These are phyloP conservation scores for Malus hybrid DNA, from an alignment of 331 rosid species.

Conservation along the genomic window DNA sequence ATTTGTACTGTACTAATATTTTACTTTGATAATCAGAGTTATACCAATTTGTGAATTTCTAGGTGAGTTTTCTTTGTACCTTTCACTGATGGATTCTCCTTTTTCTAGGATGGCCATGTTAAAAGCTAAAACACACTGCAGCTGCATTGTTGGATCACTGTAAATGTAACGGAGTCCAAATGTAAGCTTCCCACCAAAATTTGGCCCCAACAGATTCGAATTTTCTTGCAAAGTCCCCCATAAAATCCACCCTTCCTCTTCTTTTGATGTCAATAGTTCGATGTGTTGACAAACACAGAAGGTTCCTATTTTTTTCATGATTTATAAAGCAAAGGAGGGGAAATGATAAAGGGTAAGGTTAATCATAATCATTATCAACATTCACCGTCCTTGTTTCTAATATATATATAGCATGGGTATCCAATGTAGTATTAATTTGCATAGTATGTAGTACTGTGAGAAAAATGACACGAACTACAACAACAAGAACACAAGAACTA, in stretches of 20 bases:
- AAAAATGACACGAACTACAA: background rate
- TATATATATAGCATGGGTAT: background rate
- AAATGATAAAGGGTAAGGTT: background rate
- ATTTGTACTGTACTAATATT: too few species aligned
- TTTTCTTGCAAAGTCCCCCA: background rate
- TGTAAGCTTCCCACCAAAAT: background rate
- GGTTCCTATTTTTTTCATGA: slow-evolving; percentile 15
- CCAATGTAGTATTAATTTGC: background rate
- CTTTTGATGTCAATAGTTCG: slow-evolving; percentile 18
- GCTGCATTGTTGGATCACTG: background rate
- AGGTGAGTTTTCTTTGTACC: background rate
- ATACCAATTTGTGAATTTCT: background rate
- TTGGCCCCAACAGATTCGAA: background rate
- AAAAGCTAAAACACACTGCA: background rate
- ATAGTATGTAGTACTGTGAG: background rate
- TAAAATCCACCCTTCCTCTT: slow-evolving; percentile 13
- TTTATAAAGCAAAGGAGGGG: background rate
- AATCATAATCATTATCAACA: background rate
- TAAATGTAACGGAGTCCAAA: background rate
- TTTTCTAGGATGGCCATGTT: background rate
- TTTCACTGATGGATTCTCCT: background rate
- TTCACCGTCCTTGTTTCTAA: background rate
- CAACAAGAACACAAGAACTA: too few species aligned
- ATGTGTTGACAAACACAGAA: slow-evolving; percentile 34
- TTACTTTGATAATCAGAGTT: background rate